Base-by-base conservation (phyloP, 164 flowering plant species). In the Magnolia sinica region DNA sequence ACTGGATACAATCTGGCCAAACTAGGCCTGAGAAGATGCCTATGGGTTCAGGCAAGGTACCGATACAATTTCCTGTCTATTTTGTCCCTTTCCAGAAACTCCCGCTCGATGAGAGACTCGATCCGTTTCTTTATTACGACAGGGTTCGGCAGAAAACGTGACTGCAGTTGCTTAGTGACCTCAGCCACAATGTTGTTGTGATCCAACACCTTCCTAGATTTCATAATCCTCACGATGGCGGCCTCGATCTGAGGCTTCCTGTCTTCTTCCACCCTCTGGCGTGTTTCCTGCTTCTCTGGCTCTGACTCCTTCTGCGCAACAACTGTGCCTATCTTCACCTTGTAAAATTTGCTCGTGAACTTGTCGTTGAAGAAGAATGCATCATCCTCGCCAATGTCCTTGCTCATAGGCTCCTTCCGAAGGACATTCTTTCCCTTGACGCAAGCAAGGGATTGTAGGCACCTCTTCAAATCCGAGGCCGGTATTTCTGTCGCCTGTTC, bases 211-310 rank as follows among this genome's bases (percentile, higher is more conserved):
- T 89, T 81, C 82, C 99, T 87, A 4, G 98, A 88, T 76, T 95
- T 95, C 99, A 95, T 95, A 74, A 93, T 90, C 84, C 98, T 86
- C 31, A 95, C 99, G 18, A 95, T 85, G 3, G 99, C 98, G 8
- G 99, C 99, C 81, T 95, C 99, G 59, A 93, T 92, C 88, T 93
- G 98, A 24, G 98, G 99, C 78, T 95, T 95, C 77, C 99, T 85
- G 79, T 95, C 99, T 82, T 95, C 99, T 82, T 93, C 98, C 76
- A 95, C 99, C 81, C 96, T 88, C 79, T 93, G 99, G 14, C 97
- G 81, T 7, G 97, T 95, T 84, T 93, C 98, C 82, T 88, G 98
- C 76, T 95, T 95, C 79, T 95, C 99, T 1, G 99, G 98, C 76
- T 93, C 98, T 8, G 97, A 87, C 78, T 95, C 99, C 87, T 93